Conservation (phyloP, 768 basidiomycete genomes). For the Xerocomellus dryophilus region DNA sequence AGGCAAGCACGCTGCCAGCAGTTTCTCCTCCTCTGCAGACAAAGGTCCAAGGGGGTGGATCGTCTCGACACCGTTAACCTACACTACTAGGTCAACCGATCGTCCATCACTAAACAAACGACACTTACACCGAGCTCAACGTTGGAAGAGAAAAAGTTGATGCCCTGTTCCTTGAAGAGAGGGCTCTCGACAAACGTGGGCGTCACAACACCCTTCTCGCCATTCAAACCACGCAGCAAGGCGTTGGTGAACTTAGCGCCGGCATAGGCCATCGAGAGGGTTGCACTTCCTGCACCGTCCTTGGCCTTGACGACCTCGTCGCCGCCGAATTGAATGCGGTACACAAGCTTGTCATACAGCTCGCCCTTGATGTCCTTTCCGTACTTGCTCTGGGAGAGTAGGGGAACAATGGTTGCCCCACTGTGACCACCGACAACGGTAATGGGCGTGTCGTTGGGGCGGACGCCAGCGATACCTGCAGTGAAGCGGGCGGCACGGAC, state of each 20-base stretch:
- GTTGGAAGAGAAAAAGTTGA: constrained; percentile 92
- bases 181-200: constrained; percentile 90
- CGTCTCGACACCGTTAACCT: constrained; percentile 87
- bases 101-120: not conserved
- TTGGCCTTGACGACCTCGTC: constrained; percentile 99
- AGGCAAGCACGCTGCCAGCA: constrained; percentile 83
- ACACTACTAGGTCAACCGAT: constrained; percentile 15
- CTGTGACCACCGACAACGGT: constrained; percentile 96
- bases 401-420: constrained; percentile 95
- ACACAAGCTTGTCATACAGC: constrained; percentile 70
- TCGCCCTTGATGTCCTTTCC: constrained; percentile 77
- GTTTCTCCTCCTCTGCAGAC: constrained; percentile 77
- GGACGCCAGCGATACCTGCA: constrained; percentile 58
- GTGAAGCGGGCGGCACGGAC: constrained; percentile 95
- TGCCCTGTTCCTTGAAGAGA: constrained; percentile 78
- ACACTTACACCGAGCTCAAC: constrained; percentile 86
- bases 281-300: constrained; percentile 77
- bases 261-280: constrained; percentile 76
- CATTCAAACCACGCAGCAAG: constrained; percentile 59
- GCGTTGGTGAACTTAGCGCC: constrained; percentile 66
- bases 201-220: constrained; percentile 67
- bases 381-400: constrained; percentile 77
- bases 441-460: constrained; percentile 65
- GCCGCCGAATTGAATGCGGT: constrained; percentile 96
- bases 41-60: constrained; percentile 83